A percentile compares a stretch with the other conserved stretches of the same genome.
Evolutionary conservation across 306 rosid species (phyloP).

Genomic region (Lathyrus aphaca): DNA sequence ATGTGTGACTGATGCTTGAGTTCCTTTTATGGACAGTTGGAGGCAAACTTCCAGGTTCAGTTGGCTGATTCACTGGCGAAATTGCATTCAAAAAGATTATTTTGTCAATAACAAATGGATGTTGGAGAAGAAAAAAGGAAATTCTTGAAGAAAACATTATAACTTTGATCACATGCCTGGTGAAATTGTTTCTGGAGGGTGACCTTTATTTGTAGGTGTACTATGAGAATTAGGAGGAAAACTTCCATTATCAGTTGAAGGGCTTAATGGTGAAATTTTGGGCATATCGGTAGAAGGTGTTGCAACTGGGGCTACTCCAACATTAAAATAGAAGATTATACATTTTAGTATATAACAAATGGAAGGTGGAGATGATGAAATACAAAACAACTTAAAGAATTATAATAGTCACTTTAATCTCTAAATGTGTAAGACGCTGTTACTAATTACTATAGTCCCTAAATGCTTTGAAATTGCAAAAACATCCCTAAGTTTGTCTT

Average conservation of each 20-base stretch:
- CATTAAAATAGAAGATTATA: constrained; percentile 25
- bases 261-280: constrained; percentile 53
- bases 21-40: constrained; percentile 43
- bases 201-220: constrained; percentile 40
- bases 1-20: constrained; percentile 45
- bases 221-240: constrained; percentile 53
- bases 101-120: constrained; percentile 34
- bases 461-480: not conserved
- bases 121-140: constrained; percentile 22
- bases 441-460: not conserved
- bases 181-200: constrained; percentile 35
- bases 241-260: constrained; percentile 49
- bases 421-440: not conserved
- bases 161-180: constrained; percentile 48
- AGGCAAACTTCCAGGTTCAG: constrained; percentile 54
- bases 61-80: constrained; percentile 53
- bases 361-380: constrained; percentile 27
- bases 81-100: constrained; percentile 12
- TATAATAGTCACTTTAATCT: not conserved
- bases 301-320: constrained; percentile 49
- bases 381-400: constrained; percentile 2
- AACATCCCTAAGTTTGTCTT: not conserved
- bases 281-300: constrained; percentile 53
- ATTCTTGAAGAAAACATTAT: constrained; percentile 32
- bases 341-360: constrained; percentile 25